Conservation (phyloP, 352 stramenopile species). For the Globisporangium solare region DNA sequence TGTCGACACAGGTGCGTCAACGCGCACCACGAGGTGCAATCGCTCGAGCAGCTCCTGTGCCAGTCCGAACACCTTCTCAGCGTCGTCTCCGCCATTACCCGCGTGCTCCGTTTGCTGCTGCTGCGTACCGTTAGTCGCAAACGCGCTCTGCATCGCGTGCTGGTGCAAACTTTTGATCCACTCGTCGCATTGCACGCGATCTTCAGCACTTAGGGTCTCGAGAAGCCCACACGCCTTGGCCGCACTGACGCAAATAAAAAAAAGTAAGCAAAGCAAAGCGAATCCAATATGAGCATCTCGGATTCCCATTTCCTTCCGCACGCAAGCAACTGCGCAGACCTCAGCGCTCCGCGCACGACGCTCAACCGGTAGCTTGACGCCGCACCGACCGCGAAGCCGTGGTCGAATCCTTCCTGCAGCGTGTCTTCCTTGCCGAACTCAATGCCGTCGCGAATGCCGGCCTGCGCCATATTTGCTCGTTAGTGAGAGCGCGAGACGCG, state of each 20-base stretch:
- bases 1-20: too few relatives aligned
- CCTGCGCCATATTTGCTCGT: slow-evolving; percentile 17
- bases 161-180: slow-evolving; percentile 1
- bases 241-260: slow-evolving; percentile 1
- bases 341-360: slow-evolving; percentile 43
- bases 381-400: slow-evolving; percentile 38
- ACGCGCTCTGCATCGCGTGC: slow-evolving; percentile 10
- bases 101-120: too few relatives aligned
- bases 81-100: too few relatives aligned
- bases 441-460: slow-evolving; percentile 63
- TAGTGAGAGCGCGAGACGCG: too few relatives aligned
- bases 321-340: slow-evolving; percentile 16
- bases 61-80: too few relatives aligned
- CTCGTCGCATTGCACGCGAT: not conserved
- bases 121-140: not conserved
- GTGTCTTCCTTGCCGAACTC: slow-evolving; percentile 69
- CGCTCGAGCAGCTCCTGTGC: too few relatives aligned
- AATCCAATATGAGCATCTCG: not conserved
- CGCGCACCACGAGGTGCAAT: too few relatives aligned
- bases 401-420: slow-evolving; percentile 67
- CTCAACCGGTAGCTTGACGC: slow-evolving; percentile 36
- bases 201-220: not conserved
- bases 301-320: not conserved
- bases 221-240: slow-evolving; percentile 8
- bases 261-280: too few relatives aligned